Evolutionary conservation across 257 asterid genomes (phyloP).

Genomic region (Knoxia roxburghii): DNA sequence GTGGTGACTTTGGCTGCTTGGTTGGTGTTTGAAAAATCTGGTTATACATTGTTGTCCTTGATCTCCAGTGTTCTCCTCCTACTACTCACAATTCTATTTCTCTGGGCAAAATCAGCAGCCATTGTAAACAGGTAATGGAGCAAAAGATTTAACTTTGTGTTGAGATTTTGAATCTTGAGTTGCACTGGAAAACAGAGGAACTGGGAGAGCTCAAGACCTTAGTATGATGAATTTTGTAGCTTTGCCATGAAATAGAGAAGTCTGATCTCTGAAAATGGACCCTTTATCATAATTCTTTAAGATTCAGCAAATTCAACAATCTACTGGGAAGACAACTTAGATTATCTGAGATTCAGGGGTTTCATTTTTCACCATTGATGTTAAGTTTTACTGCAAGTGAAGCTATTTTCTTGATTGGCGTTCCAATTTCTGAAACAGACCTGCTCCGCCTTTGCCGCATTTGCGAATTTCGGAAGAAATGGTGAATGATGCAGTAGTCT

Average conservation of each 20-base stretch:
- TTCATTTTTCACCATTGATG: background rate
- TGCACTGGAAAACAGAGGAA: background rate
- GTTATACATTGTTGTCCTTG: slow-evolving; percentile 61
- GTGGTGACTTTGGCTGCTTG: slow-evolving; percentile 54
- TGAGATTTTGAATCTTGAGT: background rate
- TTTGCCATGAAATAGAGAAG: no score
- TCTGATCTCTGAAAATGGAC: no score
- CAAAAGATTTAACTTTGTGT: background rate
- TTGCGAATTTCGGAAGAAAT: slow-evolving; percentile 66
- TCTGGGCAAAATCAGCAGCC: slow-evolving; percentile 92
- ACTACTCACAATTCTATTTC: slow-evolving; percentile 65
- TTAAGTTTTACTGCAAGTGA: background rate
- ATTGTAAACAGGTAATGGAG: slow-evolving; percentile 61
- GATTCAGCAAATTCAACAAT: no score
- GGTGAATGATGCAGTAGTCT: slow-evolving; percentile 39
- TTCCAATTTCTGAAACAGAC: slow-evolving; percentile 42
- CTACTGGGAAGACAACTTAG: no score
- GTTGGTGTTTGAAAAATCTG: slow-evolving; percentile 83
- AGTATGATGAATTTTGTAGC: background rate
- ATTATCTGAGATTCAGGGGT: no score
- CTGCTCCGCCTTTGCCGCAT: slow-evolving; percentile 82
- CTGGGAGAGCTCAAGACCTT: background rate
- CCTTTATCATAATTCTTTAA: no score
- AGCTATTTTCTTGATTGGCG: no score
- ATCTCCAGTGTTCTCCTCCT: slow-evolving; percentile 72